Percentiles rank a stretch among this genome's conserved stretches.
These are phyloP conservation scores for Nidularia sp. DNA, from an alignment of 768 basidiomycete genomes.

Conservation along the genomic window DNA sequence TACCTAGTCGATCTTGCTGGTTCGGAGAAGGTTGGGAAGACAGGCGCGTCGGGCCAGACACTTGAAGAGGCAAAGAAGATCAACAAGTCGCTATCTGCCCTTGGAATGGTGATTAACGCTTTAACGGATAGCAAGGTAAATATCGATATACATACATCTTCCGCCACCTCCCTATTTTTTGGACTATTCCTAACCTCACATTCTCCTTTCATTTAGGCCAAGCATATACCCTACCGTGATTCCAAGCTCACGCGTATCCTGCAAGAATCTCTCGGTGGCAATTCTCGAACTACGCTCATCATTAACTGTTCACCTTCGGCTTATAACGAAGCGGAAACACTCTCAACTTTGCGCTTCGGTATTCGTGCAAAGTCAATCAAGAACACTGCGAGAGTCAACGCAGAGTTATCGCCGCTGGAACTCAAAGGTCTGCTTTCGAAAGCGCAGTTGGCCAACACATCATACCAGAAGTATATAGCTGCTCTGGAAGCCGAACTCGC, in stretches of 20 bases:
- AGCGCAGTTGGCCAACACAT: conserved; percentile 80
- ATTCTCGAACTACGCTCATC: conserved; percentile 94
- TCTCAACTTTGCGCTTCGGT: conserved; percentile 97
- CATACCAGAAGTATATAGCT: conserved; percentile 82
- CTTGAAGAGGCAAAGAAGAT: conserved; percentile 99
- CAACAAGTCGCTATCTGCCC: conserved; percentile 95
- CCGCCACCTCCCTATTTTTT: not conserved
- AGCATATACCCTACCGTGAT: conserved; percentile 97
- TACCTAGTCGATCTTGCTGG: conserved; percentile 98
- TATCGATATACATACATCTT: conserved; percentile 9
- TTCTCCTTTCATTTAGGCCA: conserved; percentile 50
- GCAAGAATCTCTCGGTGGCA: conserved; percentile 97
- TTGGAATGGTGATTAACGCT: conserved; percentile 99
- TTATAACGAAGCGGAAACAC: conserved; percentile 95
- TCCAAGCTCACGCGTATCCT: conserved; percentile 98
- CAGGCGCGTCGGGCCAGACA: conserved; percentile 97
- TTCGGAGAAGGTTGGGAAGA: conserved; percentile 99
- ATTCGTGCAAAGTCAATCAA: conserved; percentile 99
- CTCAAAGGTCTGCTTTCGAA: conserved; percentile 90
- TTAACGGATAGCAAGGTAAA: conserved; percentile 90
- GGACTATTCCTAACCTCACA: conserved; percentile 1
- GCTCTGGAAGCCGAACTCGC: conserved; percentile 88
- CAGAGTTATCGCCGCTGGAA: conserved; percentile 93
- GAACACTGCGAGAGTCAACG: conserved; percentile 98
- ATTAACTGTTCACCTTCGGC: conserved; percentile 99